Base-by-base conservation (phyloP, 345 rosid species). In the Rhodamnia argentea region DNA sequence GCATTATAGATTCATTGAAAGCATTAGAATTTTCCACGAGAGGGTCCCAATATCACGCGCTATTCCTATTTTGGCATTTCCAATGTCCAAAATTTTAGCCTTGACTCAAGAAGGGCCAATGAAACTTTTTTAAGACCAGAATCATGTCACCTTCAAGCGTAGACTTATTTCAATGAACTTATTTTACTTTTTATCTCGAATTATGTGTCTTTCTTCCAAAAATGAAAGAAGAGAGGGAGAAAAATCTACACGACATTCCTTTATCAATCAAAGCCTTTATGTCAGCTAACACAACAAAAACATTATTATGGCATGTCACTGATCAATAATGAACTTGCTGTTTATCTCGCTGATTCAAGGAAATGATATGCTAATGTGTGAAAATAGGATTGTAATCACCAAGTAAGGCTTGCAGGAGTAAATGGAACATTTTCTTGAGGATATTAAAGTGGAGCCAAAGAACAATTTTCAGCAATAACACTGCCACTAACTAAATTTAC, bases 401-500 rank as follows among this genome's bases (percentile, higher is more conserved):
- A 37, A 29, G 23, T 64, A 64, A 70, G 44, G 78, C 78, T 70
- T 70, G 81, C 81, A 70, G 26, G 47, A 37, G 81, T 70, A 37
- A 37, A 70, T 70, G 47, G 78, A 37, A 70, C 47, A 37, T 70
- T 70, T 57, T 70, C 81, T 70, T 24, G 5, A 70, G 5, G 7
- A 37, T 70, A 70, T 70, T 37, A 37, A 70, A 70, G 81, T 70
- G 47, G 47, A 70, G 26, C 75, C 23, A 70, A 32, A 29, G 44
- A 29, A 10, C 26, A 32, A 18, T 16, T 70, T 47, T 70, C 37
- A 37, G 81, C 81, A 18, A 70, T 70, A 37, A 70, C 81, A 37
- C 47, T 70, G 81, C 47, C 40, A 70, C 26, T 37, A 37, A 70
- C 47, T 70, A 70, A 70, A 70, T 37, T 32, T 70, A 94, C 97